Evolutionary conservation across 108 stramenopile species (phyloP), one percentile per base, ranked within the genome.

Genomic region (Asterionellopsis glacialis): DNA sequence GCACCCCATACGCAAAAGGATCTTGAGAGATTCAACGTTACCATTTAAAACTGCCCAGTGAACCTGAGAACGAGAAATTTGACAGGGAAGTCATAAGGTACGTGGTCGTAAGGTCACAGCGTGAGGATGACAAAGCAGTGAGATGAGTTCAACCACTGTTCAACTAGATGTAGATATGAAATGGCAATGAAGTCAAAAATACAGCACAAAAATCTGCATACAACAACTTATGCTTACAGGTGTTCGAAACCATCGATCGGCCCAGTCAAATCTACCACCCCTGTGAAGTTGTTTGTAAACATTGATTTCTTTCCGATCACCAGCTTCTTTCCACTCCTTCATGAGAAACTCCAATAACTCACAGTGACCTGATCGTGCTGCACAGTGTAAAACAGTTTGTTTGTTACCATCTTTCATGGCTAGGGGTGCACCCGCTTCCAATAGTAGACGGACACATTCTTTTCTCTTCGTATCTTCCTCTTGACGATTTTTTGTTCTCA

Each of bases 31-130:
- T 16, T 73, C 69, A 16, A 80, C 63, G 39, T 79, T 69, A 26
- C 83, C 80, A 64, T 94, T 88, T 42, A 94, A 61, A 18, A 87
- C 71, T 7, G 92, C 88, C 92, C 92, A 94, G 61, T 94, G 92
- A 23, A 90, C 33, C 33, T 33, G 33, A 2, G 33, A 33, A 33
- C 2, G 7, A 33, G 7, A 7, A 33, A 33, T 33, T 33, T 33
- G 5, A 33, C 33, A 7, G 2, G 5, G 7, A 7, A 33, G 7
- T 33, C 33, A 33, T 7, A n/a, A n/a, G n/a, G n/a, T n/a, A 33
- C 7, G 33, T 33, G 5, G 33, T 33, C 7, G 33, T 33, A 33
- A 33, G 33, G 2, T 33, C 33, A 33, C 5, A n/a, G 33, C 5
- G 33, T 7, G 33, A 33, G 33, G 33, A 7, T 33, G 33, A 33